Conservation (phyloP, 2,329 filamentous ascomycete genomes). For the Alternaria hordeiaustralica region DNA sequence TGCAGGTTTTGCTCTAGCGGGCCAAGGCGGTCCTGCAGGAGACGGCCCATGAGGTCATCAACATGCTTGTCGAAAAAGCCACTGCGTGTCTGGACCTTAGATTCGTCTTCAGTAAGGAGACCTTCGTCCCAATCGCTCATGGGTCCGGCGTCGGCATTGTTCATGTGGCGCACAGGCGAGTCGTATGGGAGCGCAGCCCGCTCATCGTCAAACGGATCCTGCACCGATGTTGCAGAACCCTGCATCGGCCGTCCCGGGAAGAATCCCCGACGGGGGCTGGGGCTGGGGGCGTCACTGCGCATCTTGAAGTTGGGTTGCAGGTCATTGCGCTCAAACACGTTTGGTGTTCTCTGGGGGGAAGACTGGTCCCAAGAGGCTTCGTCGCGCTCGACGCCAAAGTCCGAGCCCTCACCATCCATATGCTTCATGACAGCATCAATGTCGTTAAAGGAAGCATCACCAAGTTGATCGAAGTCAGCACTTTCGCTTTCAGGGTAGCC, state of each 20-base stretch:
- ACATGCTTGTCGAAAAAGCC: slow-evolving; percentile 92
- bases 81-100: slow-evolving; percentile 80
- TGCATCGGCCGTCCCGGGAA: slow-evolving; percentile 31
- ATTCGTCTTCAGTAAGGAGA: slow-evolving; percentile 75
- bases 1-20: slow-evolving; percentile 82
- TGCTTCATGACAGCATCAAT: slow-evolving; percentile 93
- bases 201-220: slow-evolving; percentile 68
- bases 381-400: slow-evolving; percentile 74
- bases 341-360: slow-evolving; percentile 41
- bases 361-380: slow-evolving; percentile 52
- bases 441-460: slow-evolving; percentile 71
- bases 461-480: slow-evolving; percentile 43
- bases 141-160: slow-evolving; percentile 68
- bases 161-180: slow-evolving; percentile 67
- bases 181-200: slow-evolving; percentile 63
- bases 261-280: slow-evolving; percentile 66
- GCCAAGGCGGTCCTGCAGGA: slow-evolving; percentile 76
- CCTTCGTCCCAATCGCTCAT: slow-evolving; percentile 92
- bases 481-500: slow-evolving; percentile 48
- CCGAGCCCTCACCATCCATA: slow-evolving; percentile 75
- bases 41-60: slow-evolving; percentile 79
- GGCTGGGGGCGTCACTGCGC: slow-evolving; percentile 75
- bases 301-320: slow-evolving; percentile 51
- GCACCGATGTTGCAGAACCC: slow-evolving; percentile 46
- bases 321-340: slow-evolving; percentile 41